Evolutionary conservation across 768 basidiomycete genomes (phyloP).

Genomic region (Mycena galopus): DNA sequence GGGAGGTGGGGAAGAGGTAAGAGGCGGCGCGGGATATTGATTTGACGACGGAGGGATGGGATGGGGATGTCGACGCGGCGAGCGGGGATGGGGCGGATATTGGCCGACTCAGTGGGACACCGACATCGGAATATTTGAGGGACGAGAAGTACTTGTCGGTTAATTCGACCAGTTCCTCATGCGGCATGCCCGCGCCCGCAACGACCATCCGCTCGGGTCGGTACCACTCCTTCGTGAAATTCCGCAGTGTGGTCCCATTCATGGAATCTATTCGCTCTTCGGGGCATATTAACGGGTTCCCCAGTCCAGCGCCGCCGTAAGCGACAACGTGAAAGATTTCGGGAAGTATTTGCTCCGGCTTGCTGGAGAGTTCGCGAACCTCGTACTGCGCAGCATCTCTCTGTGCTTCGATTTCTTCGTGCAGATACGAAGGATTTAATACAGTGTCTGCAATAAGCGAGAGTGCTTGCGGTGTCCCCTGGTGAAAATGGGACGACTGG

Average conservation of each 20-base stretch:
- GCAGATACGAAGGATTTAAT: slow-evolving; percentile 78
- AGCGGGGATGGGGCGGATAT: slow-evolving; percentile 73
- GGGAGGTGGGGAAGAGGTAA: slow-evolving; percentile 69
- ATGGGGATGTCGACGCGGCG: slow-evolving; percentile 60
- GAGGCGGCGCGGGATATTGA: slow-evolving; percentile 84
- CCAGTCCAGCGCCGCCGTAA: slow-evolving; percentile 80
- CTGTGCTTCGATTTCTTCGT: slow-evolving; percentile 86
- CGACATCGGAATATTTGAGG: slow-evolving; percentile 56
- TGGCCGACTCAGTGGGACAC: slow-evolving; percentile 48
- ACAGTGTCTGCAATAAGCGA: slow-evolving; percentile 94
- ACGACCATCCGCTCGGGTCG: slow-evolving; percentile 95
- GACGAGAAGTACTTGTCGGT: slow-evolving; percentile 87
- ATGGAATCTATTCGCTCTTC: slow-evolving; percentile 83
- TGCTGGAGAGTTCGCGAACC: slow-evolving; percentile 85
- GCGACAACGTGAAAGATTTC: slow-evolving; percentile 92
- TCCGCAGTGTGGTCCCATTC: slow-evolving; percentile 69
- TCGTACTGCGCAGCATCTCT: slow-evolving; percentile 93
- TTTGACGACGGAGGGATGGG: slow-evolving; percentile 72
- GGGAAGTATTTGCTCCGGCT: slow-evolving; percentile 94
- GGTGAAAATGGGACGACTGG: slow-evolving; percentile 94
- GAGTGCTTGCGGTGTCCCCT: slow-evolving; percentile 83
- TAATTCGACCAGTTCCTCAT: slow-evolving; percentile 89
- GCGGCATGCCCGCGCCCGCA: slow-evolving; percentile 93
- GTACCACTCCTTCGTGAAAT: slow-evolving; percentile 86
- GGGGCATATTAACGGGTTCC: slow-evolving; percentile 92